Conservation (phyloP, 495 filamentous ascomycete genomes). For the Aspergillus hancockii region DNA sequence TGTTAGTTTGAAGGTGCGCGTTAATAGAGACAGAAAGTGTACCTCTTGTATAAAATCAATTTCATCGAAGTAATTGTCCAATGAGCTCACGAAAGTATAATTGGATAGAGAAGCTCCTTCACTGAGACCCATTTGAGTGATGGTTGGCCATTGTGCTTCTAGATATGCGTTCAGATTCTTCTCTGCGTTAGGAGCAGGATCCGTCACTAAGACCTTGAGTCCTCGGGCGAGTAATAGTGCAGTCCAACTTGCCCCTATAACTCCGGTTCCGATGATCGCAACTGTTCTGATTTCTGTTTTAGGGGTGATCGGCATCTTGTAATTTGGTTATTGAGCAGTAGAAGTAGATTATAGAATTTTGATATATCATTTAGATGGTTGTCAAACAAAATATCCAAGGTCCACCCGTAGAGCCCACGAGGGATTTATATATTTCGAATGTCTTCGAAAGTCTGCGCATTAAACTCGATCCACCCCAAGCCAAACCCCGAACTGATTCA, state of each 20-base stretch:
- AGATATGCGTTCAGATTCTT: conserved; percentile 15
- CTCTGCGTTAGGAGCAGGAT: conserved; percentile 24
- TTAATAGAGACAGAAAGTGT: not conserved
- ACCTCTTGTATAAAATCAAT: conserved; percentile 25
- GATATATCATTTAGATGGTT: too few relatives aligned
- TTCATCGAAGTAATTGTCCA: conserved; percentile 13
- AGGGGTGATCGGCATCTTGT: not conserved
- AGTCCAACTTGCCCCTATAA: conserved; percentile 27
- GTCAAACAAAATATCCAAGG: too few relatives aligned
- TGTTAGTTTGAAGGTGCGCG: not conserved
- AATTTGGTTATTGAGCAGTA: not conserved
- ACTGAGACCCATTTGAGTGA: conserved; percentile 6
- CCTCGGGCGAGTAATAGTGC: conserved; percentile 23
- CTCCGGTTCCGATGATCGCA: conserved; percentile 24
- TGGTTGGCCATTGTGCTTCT: conserved; percentile 7
- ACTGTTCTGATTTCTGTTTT: conserved; percentile 15
- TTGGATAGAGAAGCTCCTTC: conserved; percentile 12
- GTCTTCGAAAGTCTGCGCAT: too few relatives aligned
- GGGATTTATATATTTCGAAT: too few relatives aligned
- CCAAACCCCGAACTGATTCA: too few relatives aligned
- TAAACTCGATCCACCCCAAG: too few relatives aligned
- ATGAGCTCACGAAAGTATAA: conserved; percentile 17
- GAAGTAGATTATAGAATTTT: too few relatives aligned
- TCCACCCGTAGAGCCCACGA: too few relatives aligned
- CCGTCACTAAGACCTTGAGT: conserved; percentile 21